These are phyloP conservation scores for Penicillium lagena DNA, from an alignment of 495 filamentous ascomycete genomes.

Conservation along the genomic window DNA sequence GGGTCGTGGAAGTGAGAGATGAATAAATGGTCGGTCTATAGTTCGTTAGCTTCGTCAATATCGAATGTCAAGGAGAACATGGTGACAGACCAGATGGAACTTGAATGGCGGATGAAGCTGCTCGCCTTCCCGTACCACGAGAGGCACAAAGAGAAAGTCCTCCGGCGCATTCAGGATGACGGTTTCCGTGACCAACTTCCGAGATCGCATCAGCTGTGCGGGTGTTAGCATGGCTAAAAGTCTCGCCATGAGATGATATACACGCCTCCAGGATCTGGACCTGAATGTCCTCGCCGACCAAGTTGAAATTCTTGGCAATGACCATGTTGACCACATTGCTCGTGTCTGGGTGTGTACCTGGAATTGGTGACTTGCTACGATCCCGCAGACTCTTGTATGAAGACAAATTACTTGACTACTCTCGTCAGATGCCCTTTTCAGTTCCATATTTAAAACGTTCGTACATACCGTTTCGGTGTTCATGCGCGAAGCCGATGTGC, in stretches of 20 bases:
- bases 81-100: constrained; percentile 39
- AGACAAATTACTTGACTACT: constrained; percentile 19
- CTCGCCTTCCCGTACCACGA: constrained; percentile 42
- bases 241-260: too few species aligned
- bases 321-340: constrained; percentile 68
- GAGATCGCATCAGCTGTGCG: constrained; percentile 68
- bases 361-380: constrained; percentile 11
- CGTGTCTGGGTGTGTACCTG: constrained; percentile 20
- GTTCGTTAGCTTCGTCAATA: not conserved
- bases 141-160: constrained; percentile 73
- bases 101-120: constrained; percentile 29
- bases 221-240: constrained; percentile 4
- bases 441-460: too few species aligned
- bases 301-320: constrained; percentile 72
- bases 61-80: not conserved
- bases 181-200: constrained; percentile 66
- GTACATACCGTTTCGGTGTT: constrained; percentile 16
- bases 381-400: constrained; percentile 13
- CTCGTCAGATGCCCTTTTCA: not conserved
- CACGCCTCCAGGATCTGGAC: constrained; percentile 73
- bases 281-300: constrained; percentile 65
- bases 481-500: constrained; percentile 9
- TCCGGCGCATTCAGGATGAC: constrained; percentile 67
- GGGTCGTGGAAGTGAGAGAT: constrained; percentile 80
- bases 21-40: constrained; percentile 75